phyloP scores from a whole-genome alignment of 169 alveolate species.

The Plasmodium reichenowi region DNA sequence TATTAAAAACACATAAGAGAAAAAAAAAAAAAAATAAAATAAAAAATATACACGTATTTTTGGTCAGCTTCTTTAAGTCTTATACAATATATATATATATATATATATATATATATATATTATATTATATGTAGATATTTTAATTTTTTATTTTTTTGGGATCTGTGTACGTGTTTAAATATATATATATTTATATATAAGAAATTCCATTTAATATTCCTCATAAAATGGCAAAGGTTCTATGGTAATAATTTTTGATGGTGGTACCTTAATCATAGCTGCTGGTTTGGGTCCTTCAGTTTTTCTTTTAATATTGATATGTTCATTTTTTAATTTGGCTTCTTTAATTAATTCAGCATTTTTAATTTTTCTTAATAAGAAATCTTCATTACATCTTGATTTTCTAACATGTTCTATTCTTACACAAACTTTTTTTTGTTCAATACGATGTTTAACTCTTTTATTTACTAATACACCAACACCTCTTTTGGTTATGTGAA shows the following conservation, averaged over 20 bases:
- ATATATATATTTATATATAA: too few relatives aligned
- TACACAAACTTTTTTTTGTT: constrained; percentile 96
- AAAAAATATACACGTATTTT: too few relatives aligned
- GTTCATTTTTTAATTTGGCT: constrained; percentile 92
- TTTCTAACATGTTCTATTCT: constrained; percentile 98
- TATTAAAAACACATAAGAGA: too few relatives aligned
- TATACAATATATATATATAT: too few relatives aligned
- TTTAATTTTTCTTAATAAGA: constrained; percentile 94
- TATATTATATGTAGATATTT: too few relatives aligned
- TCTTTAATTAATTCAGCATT: constrained; percentile 93
- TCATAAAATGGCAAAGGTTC: constrained; percentile 87
- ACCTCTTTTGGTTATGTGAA: constrained; percentile 96
- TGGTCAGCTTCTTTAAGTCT: too few relatives aligned
- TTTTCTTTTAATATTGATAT: constrained; percentile 79
- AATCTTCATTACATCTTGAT: constrained; percentile 97
- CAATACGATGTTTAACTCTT: constrained; percentile 97
- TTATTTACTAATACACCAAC: constrained; percentile 98
- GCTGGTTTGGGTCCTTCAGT: constrained; percentile 85
- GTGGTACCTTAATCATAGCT: constrained; percentile 83
- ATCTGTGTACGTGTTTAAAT: too few relatives aligned
- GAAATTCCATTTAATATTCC: constrained; percentile 76
- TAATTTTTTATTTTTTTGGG: too few relatives aligned
- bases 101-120: too few relatives aligned
- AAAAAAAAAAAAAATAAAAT: too few relatives aligned
- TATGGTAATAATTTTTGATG: constrained; percentile 81